Percentiles rank a stretch among this genome's conserved stretches.
Evolutionary conservation across 768 basidiomycete genomes (phyloP).

Genomic region (Hypholoma fasciculare): DNA sequence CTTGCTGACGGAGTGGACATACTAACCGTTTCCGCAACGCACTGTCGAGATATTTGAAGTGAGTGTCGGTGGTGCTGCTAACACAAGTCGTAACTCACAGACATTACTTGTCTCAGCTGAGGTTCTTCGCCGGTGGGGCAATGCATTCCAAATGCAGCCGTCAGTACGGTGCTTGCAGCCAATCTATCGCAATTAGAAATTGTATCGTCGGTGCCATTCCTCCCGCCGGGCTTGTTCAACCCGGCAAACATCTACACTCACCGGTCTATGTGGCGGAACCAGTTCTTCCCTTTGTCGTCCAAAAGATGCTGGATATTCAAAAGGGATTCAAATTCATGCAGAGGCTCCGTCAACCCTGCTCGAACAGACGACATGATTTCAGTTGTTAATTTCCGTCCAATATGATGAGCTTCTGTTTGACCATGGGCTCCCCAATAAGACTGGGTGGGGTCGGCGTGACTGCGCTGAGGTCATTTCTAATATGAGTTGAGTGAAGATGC

Average conservation of each 20-base stretch:
- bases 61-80: background rate
- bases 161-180: background rate
- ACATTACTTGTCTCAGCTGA: background rate
- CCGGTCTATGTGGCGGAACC: background rate
- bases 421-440: background rate
- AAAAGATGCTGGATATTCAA: background rate
- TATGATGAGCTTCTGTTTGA: background rate
- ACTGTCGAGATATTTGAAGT: background rate
- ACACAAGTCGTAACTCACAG: too few relatives aligned
- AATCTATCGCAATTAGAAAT: background rate
- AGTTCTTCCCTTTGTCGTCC: background rate
- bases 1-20: background rate
- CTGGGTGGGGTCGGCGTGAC: background rate
- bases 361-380: background rate
- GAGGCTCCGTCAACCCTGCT: background rate
- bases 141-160: background rate
- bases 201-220: background rate
- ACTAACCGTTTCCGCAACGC: background rate
- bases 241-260: background rate
- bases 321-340: background rate
- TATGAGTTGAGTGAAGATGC: background rate
- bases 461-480: background rate
- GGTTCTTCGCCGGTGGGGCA: background rate
- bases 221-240: background rate
- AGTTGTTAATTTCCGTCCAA: background rate